Evolutionary conservation across 164 flowering plant genomes (phyloP), one percentile per base, ranked within the genome.

Genomic region (Chimonanthus praecox): DNA sequence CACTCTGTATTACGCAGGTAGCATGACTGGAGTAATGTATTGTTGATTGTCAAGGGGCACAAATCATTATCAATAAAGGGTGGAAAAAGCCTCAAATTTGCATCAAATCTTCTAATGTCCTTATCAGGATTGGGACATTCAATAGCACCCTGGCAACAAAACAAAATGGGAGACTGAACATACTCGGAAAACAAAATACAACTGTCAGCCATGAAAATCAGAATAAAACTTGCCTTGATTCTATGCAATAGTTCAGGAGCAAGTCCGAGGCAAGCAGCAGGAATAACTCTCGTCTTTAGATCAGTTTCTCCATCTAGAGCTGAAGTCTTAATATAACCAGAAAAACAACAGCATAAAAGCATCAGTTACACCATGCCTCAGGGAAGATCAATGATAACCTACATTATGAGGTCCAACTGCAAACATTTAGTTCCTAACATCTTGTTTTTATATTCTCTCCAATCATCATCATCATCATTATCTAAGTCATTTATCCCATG

Each of bases 281-380:
- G 98, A 79, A 89, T 82, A 69, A 85, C 79, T 83, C 99, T 86
- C 45, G 96, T 93, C 83, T 95, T 95, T 49, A 95, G 81, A 87
- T 95, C 98, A 78, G 92, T 93, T 87, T 95, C 99, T 72, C 99
- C 99, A 85, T 95, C 99, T 21, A 95, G 77, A 21, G 99, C 97
- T 67, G 99, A 77, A 71, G 99, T 95, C 99, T 95, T 84, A 78
- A 87, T 50, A 44, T 10, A 46, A 49, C 7, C n/a, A n/a, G 47
- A 47, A 33, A 33, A 66, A 66, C 44, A 54, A 54, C 16, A n/a
- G 60, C 60, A 54, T n/a, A 54, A 3, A 13, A 54, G 60, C 66
- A 63, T 63, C 16, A 63, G 8, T n/a, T 4, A n/a, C 44, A 21
- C 66, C 8, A 63, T 8, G 66, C 16, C 10, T 54, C 60, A 54